Base-by-base conservation (phyloP, 305 asterid species). In the Solanum hybrid region DNA sequence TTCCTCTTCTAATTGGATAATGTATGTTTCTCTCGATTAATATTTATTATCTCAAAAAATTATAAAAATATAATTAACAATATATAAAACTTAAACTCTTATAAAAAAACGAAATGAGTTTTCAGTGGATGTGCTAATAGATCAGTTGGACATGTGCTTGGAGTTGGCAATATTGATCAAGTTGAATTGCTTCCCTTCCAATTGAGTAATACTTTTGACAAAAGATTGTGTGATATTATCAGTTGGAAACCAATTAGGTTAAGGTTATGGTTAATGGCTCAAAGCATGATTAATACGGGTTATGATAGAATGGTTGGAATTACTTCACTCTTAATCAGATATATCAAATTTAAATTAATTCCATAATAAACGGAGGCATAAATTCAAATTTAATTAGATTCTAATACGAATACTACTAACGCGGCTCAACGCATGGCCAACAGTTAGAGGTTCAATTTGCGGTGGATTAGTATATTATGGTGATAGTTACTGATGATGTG, bases 361-460 rank as follows among this genome's bases (percentile, higher is more conserved):
- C 3, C 9, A 17, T 56, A 2, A 5, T 16, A 16, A 56, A 17
- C 0, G 0, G 0, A 56, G 0, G 8, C 5, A 56, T 17, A 56
- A 66, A n/a, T 10, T n/a, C 0, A 66, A n/a, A n/a, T 66, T n/a
- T n/a, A 66, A 66, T n/a, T 9, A 64, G 0, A 66, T 10, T 66
- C 1, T 66, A 66, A 66, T 66, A n/a, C 5, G 7, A 66, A 4
- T 56, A 56, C 66, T 6, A 17, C 10, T 6, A 6, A 9, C 0
- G 3, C 1, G 6, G n/a, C 24, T 20, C 66, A 56, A 10, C 10
- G 56, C 10, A 5, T 22, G 34, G 60, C n/a, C 86, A 36, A 79
- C 11, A 36, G 14, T 78, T 1, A 78, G 51, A 77, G 10, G 17
- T 78, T 35, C 7, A 78, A 35, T 78, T 78, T 35, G 32, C 5